Conservation (phyloP, 179 eudicot genomes). For the Drosera spatulata region DNA sequence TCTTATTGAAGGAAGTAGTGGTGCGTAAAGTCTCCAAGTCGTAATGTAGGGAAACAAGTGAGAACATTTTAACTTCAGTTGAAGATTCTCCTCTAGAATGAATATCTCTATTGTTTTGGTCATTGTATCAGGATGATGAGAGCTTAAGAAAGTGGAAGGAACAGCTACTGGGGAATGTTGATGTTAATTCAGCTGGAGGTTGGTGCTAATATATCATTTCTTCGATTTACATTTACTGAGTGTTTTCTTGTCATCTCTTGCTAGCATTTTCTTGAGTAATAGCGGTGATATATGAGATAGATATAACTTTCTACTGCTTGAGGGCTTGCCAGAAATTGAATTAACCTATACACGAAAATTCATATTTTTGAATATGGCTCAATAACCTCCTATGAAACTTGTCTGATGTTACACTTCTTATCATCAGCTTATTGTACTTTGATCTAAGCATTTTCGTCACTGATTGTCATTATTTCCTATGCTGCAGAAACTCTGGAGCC, state of each 20-base stretch:
- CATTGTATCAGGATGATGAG: background rate
- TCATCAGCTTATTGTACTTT: background rate
- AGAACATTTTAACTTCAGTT: too few relatives aligned
- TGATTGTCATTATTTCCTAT: background rate
- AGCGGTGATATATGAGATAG: background rate
- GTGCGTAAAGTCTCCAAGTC: too few relatives aligned
- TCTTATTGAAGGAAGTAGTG: too few relatives aligned
- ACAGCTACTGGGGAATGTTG: slow-evolving; percentile 66
- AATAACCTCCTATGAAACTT: too few relatives aligned
- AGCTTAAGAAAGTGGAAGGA: background rate
- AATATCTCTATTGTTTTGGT: background rate
- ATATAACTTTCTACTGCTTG: too few relatives aligned
- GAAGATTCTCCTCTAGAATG: too few relatives aligned
- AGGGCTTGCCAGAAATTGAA: too few relatives aligned
- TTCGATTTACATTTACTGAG: background rate
- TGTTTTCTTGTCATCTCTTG: background rate
- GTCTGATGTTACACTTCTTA: background rate
- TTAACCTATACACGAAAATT: too few relatives aligned
- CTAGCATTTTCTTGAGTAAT: background rate
- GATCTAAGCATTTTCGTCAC: background rate
- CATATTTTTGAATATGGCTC: too few relatives aligned
- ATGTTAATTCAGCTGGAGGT: slow-evolving; percentile 41
- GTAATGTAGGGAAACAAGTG: too few relatives aligned
- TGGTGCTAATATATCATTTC: background rate
- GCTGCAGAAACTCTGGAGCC: slow-evolving; percentile 8